Evolutionary conservation across 2,329 filamentous ascomycete species (phyloP).

Genomic region (Epichloe aotearoae): DNA sequence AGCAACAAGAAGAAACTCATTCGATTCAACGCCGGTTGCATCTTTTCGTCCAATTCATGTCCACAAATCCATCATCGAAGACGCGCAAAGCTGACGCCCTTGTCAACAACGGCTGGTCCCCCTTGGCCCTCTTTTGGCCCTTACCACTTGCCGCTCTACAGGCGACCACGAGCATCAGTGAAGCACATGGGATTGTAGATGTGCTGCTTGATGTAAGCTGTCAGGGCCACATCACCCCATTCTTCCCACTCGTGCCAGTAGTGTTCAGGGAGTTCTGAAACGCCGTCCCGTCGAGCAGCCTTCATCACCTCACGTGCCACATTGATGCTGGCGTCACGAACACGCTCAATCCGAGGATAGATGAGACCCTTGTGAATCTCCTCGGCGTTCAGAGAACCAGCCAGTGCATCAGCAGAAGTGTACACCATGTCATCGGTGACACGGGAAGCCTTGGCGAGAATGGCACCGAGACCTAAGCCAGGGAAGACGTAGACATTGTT

Average conservation of each 20-base stretch:
- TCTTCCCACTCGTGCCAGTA: conserved; percentile 63
- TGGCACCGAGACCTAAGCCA: conserved; percentile 84
- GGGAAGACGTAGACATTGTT: conserved; percentile 93
- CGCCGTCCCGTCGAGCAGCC: conserved; percentile 69
- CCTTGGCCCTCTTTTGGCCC: background rate
- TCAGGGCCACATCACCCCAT: conserved; percentile 52
- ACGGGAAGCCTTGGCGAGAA: conserved; percentile 74
- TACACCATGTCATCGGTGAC: conserved; percentile 97
- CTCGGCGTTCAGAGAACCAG: conserved; percentile 63
- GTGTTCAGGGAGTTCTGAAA: conserved; percentile 54
- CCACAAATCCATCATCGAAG: background rate
- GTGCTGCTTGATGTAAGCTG: conserved; percentile 44
- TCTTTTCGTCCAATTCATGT: background rate
- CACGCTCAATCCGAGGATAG: conserved; percentile 83
- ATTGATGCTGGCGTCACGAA: conserved; percentile 75
- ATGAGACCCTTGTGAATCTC: conserved; percentile 76
- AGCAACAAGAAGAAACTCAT: background rate
- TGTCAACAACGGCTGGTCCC: background rate
- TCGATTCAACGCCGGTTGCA: background rate
- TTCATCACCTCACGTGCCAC: conserved; percentile 92
- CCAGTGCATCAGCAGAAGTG: conserved; percentile 71
- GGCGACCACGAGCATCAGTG: conserved; percentile 20
- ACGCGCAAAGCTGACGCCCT: background rate
- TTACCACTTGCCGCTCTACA: conserved; percentile 11
- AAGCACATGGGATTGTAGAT: conserved; percentile 46